Percentiles rank a stretch among this genome's conserved stretches.
Conservation (phyloP, 352 stramenopile genomes). For the Phytophthora ramorum region DNA sequence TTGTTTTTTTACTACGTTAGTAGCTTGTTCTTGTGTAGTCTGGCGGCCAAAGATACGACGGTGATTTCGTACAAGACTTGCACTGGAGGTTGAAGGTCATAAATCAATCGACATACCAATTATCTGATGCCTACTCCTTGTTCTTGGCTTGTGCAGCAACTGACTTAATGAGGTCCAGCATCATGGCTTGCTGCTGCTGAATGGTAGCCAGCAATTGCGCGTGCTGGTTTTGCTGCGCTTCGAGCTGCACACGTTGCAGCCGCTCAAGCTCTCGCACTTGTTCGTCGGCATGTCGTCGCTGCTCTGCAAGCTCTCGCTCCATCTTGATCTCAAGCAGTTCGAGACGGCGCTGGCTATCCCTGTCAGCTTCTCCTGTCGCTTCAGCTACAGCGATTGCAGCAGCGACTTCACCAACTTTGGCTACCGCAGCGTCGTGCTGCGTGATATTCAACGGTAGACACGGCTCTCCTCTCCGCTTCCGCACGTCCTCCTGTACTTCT, state of each 20-base stretch:
- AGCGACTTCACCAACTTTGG: slow-evolving; percentile 29
- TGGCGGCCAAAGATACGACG: no score
- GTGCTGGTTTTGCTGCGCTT: slow-evolving; percentile 39
- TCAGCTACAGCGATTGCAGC: slow-evolving; percentile 28
- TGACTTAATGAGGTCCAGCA: slow-evolving; percentile 45
- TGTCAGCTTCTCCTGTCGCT: slow-evolving; percentile 22
- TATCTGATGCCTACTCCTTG: background rate
- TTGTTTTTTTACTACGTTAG: no score
- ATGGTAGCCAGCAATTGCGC: slow-evolving; percentile 40
- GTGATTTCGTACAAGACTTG: no score
- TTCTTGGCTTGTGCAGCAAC: slow-evolving; percentile 24
- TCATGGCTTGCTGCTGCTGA: slow-evolving; percentile 48
- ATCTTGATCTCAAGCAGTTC: slow-evolving; percentile 41
- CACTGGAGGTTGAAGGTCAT: no score
- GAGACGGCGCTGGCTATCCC: slow-evolving; percentile 28
- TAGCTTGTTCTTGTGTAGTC: no score
- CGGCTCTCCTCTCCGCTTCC: slow-evolving; percentile 17
- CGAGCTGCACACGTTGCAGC: slow-evolving; percentile 34
- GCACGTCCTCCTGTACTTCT: slow-evolving; percentile 23
- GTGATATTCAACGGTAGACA: slow-evolving; percentile 7
- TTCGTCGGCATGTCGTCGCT: slow-evolving; percentile 37
- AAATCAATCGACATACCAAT: no score
- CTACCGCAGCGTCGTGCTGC: slow-evolving; percentile 37
- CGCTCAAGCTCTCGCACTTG: slow-evolving; percentile 33
- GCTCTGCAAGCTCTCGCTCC: slow-evolving; percentile 41